phyloP scores from a whole-genome alignment of 2,329 filamentous ascomycete species.

The Stagonosporopsis tanaceti region DNA sequence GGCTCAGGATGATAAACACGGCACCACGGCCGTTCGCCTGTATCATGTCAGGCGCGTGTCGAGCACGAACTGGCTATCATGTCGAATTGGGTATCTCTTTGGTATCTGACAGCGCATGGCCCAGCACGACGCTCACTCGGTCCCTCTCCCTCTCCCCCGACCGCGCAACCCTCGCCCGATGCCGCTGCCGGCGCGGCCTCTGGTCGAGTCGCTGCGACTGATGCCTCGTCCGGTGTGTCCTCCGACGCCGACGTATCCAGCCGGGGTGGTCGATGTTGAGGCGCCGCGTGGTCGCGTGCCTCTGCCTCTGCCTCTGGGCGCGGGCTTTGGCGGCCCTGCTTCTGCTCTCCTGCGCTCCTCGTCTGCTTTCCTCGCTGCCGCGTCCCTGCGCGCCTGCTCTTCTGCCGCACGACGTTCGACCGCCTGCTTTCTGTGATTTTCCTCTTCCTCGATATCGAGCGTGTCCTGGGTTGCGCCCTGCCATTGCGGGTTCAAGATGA shows the following conservation, averaged over 20 bases:
- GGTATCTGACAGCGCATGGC: constrained; percentile 15
- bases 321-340: constrained; percentile 62
- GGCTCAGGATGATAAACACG: neutral
- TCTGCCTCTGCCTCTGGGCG: constrained; percentile 47
- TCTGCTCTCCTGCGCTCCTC: constrained; percentile 65
- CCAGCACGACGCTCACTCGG: constrained; percentile 16
- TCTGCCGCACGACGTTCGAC: constrained; percentile 79
- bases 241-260: constrained; percentile 54
- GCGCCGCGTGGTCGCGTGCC: constrained; percentile 45
- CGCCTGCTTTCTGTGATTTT: constrained; percentile 74
- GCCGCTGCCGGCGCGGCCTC: constrained; percentile 51
- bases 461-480: constrained; percentile 88
- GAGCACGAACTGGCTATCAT: neutral
- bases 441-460: constrained; percentile 84
- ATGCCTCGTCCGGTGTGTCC: constrained; percentile 58
- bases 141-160: constrained; percentile 35
- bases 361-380: constrained; percentile 64
- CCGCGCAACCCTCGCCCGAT: constrained; percentile 54
- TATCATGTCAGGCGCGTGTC: neutral
- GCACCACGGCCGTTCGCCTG: neutral
- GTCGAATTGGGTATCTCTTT: constrained; percentile 22
- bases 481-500: constrained; percentile 89
- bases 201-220: constrained; percentile 55
- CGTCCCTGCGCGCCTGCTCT: constrained; percentile 79
- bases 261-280: constrained; percentile 40